Base-by-base conservation (phyloP, 2,329 filamentous ascomycete species). In the Clathrospora elynae region DNA sequence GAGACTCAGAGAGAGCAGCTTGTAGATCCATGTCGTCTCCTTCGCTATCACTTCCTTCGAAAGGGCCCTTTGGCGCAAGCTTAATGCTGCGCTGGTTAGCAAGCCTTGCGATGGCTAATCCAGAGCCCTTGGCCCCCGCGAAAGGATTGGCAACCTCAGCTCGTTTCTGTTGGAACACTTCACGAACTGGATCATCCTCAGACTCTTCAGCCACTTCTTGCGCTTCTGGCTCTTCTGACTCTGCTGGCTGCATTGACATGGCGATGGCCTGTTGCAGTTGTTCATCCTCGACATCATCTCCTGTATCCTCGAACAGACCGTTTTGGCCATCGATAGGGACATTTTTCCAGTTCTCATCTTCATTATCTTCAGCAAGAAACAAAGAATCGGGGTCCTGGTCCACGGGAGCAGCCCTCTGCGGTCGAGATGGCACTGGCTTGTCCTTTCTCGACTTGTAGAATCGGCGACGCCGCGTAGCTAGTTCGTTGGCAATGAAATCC, bases 251-350 rank as follows among this genome's bases (percentile, higher is more conserved):
- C 24, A 97, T 72, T 4, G 92, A 97, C 70, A 97, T 77, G 2
- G 87, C 87, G 61, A 97, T 96, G 9, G 92, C 91, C 49, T 79
- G 80, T 46, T 83, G 83, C 5, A 97, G 75, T 36, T 96, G 89
- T 50, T 88, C 84, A 12, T 91, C 87, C 25, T 88, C 83, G 11
- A 79, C 76, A 10, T 75, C 76, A 34, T 65, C 51, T 39, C 55
- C 55, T 26, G 53, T 42, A 12, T 74, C 73, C 42, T 78, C 80
- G 47, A 86, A 86, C 1, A 89, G 68, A 0, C 80, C 80, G 18
- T 83, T 24, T 6, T 3, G 77, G 6, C 77, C 75, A 3, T 75
- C 76, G 7, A 77, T 71, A 5, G 66, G 64, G 6, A 71, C 64
- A 29, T 73, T 65, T 42, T 72, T 71, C 59, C 70, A 72, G 8